Percentiles rank a stretch among this genome's conserved stretches.
phyloP scores from a whole-genome alignment of 768 basidiomycete genomes.

The Macrocybe gigantea region DNA sequence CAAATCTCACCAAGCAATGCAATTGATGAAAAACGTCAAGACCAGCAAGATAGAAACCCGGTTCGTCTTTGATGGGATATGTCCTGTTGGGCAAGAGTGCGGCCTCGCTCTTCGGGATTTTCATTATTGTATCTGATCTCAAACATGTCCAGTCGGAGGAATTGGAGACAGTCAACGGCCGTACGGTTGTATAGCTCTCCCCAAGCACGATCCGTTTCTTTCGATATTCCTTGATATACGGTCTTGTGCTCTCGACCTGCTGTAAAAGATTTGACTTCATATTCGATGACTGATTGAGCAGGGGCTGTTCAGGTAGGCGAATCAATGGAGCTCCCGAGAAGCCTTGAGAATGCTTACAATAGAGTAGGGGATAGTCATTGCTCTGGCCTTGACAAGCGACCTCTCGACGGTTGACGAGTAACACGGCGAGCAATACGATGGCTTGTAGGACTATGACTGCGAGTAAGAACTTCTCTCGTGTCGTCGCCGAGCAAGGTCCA shows the following conservation, averaged over 20 bases:
- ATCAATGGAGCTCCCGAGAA: neutral
- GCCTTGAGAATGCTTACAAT: neutral
- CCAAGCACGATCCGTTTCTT: slow-evolving; percentile 19
- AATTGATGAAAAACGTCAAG: slow-evolving; percentile 23
- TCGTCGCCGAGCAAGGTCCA: no score
- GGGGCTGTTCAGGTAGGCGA: slow-evolving; percentile 10
- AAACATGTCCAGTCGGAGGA: neutral
- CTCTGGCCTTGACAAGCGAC: no score
- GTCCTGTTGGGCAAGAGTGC: slow-evolving; percentile 15
- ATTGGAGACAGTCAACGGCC: neutral
- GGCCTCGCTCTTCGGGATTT: slow-evolving; percentile 15
- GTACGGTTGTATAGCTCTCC: slow-evolving; percentile 16
- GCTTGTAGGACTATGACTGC: no score
- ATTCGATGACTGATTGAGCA: slow-evolving; percentile 12
- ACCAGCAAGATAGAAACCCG: slow-evolving; percentile 16
- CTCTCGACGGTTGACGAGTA: no score
- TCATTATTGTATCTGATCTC: slow-evolving; percentile 8
- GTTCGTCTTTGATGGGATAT: slow-evolving; percentile 15
- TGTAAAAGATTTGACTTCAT: slow-evolving; percentile 15
- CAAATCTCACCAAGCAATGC: slow-evolving; percentile 19
- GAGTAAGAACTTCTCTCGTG: no score
- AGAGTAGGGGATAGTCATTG: neutral
- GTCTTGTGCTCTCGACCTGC: slow-evolving; percentile 12
- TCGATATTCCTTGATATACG: slow-evolving; percentile 11
- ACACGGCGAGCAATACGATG: no score